phyloP scores from a whole-genome alignment of 1,139 yeast species.

The Scheffersomyces segobiensis region DNA sequence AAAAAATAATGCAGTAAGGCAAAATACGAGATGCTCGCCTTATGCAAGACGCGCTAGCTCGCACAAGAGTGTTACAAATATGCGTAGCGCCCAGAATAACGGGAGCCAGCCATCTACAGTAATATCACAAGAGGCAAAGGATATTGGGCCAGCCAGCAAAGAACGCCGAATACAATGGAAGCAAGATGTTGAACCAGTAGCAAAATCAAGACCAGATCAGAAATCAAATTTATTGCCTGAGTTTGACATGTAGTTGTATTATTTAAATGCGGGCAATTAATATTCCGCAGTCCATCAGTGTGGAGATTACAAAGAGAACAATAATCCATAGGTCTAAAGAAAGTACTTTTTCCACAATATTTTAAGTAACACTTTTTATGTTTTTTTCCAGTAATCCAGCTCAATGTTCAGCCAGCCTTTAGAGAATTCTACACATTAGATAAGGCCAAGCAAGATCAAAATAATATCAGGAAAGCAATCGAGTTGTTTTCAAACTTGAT shows the following conservation, averaged over 20 bases:
- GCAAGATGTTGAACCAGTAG: neutral
- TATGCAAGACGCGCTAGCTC: neutral
- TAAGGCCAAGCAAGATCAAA: no score
- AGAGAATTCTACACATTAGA: no score
- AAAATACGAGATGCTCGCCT: neutral
- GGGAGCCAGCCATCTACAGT: neutral
- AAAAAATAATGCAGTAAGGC: neutral
- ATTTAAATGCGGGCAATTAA: neutral
- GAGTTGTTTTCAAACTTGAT: no score
- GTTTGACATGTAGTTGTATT: neutral
- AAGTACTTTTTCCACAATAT: no score
- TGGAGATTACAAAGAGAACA: neutral
- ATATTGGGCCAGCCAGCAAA: neutral
- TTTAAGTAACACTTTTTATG: no score
- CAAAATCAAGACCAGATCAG: neutral
- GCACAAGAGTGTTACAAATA: neutral
- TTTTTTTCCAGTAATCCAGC: no score
- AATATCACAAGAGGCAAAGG: neutral
- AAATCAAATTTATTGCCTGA: neutral
- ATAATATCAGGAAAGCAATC: no score
- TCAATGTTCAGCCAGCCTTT: no score
- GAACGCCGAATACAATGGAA: neutral
- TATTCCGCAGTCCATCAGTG: neutral
- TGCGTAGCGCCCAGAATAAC: neutral
- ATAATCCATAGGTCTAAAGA: no score